Base-by-base conservation (phyloP, 2,329 filamentous ascomycete species). In the Penicillium corylophilum region DNA sequence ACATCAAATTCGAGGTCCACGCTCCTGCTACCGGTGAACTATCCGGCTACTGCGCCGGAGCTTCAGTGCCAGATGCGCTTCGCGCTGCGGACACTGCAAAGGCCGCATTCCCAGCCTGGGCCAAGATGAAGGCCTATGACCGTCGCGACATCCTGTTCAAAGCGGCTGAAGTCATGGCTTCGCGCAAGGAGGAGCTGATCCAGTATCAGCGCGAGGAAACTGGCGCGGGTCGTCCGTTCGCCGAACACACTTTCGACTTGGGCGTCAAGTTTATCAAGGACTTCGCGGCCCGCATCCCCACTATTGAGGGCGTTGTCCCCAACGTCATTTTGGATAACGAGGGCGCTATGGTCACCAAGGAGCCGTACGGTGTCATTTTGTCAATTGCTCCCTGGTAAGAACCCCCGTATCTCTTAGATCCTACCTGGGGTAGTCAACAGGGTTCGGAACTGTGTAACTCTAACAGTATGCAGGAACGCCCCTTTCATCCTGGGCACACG, bases 321-420 rank as follows among this genome's bases (percentile, higher is more conserved):
- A 70, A 70, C 2, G 74, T 76, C 18, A 67, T 67, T 13, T 63
- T 81, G 15, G 76, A 82, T 33, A 79, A 77, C 0, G 77, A 78
- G 22, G 77, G 73, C 44, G 88, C 85, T 0, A 75, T 94, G 59
- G 74, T 95, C 4, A 72, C 86, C 57, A 86, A 85, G 65, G 88
- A 92, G 71, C 89, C 90, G 0, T 90, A 83, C 61, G 90, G 90
- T 1, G 89, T 94, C 7, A 79, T 92, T 15, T 74, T 95, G 26
- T 85, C 83, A 2, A 90, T 95, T 69, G 88, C 87, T 2, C 89
- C 90, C 9, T 95, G 90, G 90, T 91, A 76, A 61, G 72, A 29
- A 26, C 38, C 16, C 33, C 28, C 46, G n/a, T 5, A 23, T 28
- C 9, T 38, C 36, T 42, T 15, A 35, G 18, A 46, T n/a, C n/a